Percentiles rank a stretch among this genome's conserved stretches.
Conservation (phyloP, 257 asterid species). For the Asclepias syriaca region DNA sequence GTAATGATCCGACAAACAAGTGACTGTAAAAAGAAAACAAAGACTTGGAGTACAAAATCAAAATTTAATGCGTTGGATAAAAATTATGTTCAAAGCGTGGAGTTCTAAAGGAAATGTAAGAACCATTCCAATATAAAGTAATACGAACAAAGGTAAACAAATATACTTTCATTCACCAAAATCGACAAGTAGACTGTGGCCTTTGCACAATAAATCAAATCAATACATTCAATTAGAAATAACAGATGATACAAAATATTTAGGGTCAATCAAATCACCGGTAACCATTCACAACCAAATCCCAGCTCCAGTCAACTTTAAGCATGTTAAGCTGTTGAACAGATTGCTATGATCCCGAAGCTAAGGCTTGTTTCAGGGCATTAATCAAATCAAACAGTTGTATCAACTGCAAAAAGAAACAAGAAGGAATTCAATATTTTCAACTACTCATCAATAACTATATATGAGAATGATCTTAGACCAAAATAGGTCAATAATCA, state of each 20-base stretch:
- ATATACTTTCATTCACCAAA: constrained; percentile 9
- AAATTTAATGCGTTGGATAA: not conserved
- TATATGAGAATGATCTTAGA: not conserved
- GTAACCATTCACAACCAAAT: not conserved
- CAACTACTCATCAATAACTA: not conserved
- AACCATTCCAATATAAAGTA: not conserved
- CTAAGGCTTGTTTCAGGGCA: not conserved
- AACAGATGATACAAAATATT: constrained; percentile 1
- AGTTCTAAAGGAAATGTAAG: not conserved
- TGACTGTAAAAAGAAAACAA: not conserved
- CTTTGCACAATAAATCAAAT: constrained; percentile 7
- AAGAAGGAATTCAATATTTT: not conserved
- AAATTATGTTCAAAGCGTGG: not conserved
- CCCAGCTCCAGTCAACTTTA: constrained; percentile 11
- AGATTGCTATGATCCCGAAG: constrained; percentile 4
- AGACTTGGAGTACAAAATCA: not conserved
- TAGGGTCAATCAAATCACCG: not conserved
- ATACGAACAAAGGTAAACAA: not conserved
- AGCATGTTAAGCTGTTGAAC: not conserved
- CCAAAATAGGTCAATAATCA: not conserved
- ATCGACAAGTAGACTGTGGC: constrained; percentile 1
- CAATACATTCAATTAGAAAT: constrained; percentile 7
- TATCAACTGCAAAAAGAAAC: constrained; percentile 10
- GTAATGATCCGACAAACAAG: too few relatives aligned
- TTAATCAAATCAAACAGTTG: not conserved